Base-by-base conservation (phyloP, 331 rosid genomes). In the Spiraea crenata region DNA sequence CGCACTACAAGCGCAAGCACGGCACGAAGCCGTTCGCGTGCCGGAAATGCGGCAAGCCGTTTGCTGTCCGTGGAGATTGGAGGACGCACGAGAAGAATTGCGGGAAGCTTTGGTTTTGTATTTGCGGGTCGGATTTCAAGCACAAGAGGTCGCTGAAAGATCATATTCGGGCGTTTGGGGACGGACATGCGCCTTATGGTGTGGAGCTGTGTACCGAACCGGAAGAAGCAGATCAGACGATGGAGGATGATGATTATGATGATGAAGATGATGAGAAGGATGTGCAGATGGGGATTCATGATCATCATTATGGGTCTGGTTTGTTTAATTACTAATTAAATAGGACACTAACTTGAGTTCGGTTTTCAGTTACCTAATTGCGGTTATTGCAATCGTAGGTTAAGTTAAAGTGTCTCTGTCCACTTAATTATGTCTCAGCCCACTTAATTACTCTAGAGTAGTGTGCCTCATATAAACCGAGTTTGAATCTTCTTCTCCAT, bases 51-150 rank as follows among this genome's bases (percentile, higher is more conserved):
- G 89, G 86, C 15, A 93, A 93, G 73, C 84, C 85, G 0, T 93
- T 93, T 44, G 97, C 99, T 0, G 97, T 93, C 0, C 20, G 99
- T 50, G 99, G 99, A 0, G 99, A 93, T 57, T 93, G 99, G 97
- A 77, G 97, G 77, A 93, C 99, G 0, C 99, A 93, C 25, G 99
- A 93, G 91, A 93, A 93, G 78, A 93, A 93, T 39, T 93, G 99
- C 16, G 99, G 99, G 1, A 90, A 81, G 80, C 92, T 93, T 34
- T 93, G 99, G 99, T 93, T 93, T 62, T 93, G 99, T 58, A 80
- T 86, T 12, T 93, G 99, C 52, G 97, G 99, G 0, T 93, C 99
- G 1, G 96, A 93, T 79, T 93, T 93, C 76, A 93, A 91, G 67
- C 99, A 93, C 83, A 93, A 89, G 83, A 85, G 99, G 56, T 90